Conservation (phyloP, 495 filamentous ascomycete genomes). For the Podospora comata region DNA sequence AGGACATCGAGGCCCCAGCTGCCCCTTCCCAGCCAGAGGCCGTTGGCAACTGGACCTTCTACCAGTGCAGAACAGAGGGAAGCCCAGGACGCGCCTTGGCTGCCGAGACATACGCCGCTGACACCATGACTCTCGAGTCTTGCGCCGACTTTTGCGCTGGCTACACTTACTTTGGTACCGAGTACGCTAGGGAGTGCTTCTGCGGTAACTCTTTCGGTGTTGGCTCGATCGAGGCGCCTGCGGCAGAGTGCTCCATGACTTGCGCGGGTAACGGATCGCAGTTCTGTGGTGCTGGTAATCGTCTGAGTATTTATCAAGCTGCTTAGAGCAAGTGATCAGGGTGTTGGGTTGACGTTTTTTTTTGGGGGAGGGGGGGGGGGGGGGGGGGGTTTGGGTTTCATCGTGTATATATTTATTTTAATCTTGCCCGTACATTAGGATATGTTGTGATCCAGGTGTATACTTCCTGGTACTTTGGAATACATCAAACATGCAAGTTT, state of each 20-base stretch:
- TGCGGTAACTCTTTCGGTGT: constrained; percentile 37
- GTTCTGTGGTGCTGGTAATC: constrained; percentile 41
- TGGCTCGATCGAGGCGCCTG: constrained; percentile 25
- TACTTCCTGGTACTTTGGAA: background rate
- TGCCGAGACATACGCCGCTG: constrained; percentile 14
- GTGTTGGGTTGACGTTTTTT: background rate
- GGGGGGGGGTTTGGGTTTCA: background rate
- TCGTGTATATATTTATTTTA: constrained; percentile 3
- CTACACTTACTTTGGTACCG: constrained; percentile 39
- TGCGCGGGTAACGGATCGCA: constrained; percentile 38
- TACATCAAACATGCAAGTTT: background rate
- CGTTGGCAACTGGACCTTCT: constrained; percentile 32
- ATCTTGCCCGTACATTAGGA: background rate
- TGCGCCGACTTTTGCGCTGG: constrained; percentile 37
- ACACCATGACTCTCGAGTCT: constrained; percentile 38
- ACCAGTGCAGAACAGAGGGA: constrained; percentile 41
- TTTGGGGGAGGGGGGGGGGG: no score
- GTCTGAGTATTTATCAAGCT: constrained; percentile 30
- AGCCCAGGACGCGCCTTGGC: constrained; percentile 29
- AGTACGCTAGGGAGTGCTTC: constrained; percentile 40
- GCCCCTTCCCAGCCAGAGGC: constrained; percentile 26
- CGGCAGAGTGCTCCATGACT: constrained; percentile 37
- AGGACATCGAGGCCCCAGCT: constrained; percentile 16
- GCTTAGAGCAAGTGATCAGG: background rate
- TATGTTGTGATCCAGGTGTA: background rate